Conservation (phyloP, 345 rosid genomes). For the Brassica cretica region DNA sequence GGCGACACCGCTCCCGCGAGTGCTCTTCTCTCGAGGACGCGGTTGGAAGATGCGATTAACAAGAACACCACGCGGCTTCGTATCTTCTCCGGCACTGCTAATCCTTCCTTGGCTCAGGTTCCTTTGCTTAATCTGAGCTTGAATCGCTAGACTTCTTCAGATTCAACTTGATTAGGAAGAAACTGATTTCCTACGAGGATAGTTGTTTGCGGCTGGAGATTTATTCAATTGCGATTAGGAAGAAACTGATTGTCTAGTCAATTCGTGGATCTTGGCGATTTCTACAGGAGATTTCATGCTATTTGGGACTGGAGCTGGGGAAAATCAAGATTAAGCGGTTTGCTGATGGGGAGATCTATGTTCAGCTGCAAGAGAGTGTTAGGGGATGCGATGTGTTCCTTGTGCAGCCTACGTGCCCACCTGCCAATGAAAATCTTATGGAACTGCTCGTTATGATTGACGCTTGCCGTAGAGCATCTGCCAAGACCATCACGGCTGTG, state of each 20-base stretch:
- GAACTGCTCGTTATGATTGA: constrained; percentile 94
- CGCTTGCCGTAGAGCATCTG: constrained; percentile 96
- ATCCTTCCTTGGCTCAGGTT: constrained; percentile 91
- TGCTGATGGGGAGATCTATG: constrained; percentile 97
- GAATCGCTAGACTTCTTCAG: neutral
- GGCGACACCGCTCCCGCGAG: constrained; percentile 39
- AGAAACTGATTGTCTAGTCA: neutral
- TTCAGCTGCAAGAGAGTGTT: constrained; percentile 96
- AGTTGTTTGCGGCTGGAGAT: neutral
- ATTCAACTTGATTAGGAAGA: neutral
- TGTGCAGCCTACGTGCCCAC: constrained; percentile 95
- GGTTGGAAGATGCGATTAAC: constrained; percentile 39
- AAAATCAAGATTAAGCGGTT: constrained; percentile 87
- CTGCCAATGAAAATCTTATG: constrained; percentile 98
- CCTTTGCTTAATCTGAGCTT: neutral
- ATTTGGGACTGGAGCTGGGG: constrained; percentile 94
- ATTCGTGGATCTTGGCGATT: neutral
- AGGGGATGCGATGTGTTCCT: constrained; percentile 97
- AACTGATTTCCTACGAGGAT: neutral
- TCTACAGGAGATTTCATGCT: constrained; percentile 83
- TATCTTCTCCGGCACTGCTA: constrained; percentile 91
- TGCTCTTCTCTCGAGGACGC: constrained; percentile 43
- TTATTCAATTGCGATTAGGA: neutral
- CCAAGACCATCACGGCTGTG: constrained; percentile 87
- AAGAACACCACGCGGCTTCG: constrained; percentile 72